Base-by-base conservation (phyloP, 441 rosid species). In the Bocquillonia castaneifolia region DNA sequence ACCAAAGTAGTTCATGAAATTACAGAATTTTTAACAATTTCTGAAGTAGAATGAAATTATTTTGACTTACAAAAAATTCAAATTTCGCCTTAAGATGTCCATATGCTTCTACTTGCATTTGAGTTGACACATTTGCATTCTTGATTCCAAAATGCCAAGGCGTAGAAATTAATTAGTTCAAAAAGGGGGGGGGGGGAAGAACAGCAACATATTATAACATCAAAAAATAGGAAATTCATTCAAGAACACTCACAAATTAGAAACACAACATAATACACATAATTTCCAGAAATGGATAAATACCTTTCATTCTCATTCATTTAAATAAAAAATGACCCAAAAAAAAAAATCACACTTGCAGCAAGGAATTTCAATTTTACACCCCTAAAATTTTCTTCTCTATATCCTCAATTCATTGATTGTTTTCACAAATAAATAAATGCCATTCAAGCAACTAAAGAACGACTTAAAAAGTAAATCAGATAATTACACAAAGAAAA, bases 71-170 rank as follows among this genome's bases (percentile, higher is more conserved):
- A 61, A 88, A 84, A 63, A 71, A 70, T 57, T 85, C 90, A 62
- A 90, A 76, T 75, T 87, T 88, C 80, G 74, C 75, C 82, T 77
- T 85, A 29, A 86, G 83, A 59, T 88, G 88, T 58, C 83, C 87
- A 66, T 76, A 76, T 48, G 77, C 62, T 37, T 48, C 73, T 15
- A 40, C 36, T 45, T 63, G 77, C 8, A 62, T 37, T 28, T 68
- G 69, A 17, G 72, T 62, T 14, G 60, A 47, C 8, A 12, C 65
- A n/a, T 55, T 66, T 34, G 66, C 70, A 39, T 66, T 79, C 85
- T 79, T 62, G 47, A 51, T 73, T 62, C 59, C 57, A 64, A 39
- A 71, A 77, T 37, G 52, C 22, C 10, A 68, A 67, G 53, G 51
- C 28, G 58, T 5, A 6, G 42, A 59, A 20, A 58, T 64, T 2